Conservation (phyloP, 768 basidiomycete genomes). For the Serpula lacrymans region DNA sequence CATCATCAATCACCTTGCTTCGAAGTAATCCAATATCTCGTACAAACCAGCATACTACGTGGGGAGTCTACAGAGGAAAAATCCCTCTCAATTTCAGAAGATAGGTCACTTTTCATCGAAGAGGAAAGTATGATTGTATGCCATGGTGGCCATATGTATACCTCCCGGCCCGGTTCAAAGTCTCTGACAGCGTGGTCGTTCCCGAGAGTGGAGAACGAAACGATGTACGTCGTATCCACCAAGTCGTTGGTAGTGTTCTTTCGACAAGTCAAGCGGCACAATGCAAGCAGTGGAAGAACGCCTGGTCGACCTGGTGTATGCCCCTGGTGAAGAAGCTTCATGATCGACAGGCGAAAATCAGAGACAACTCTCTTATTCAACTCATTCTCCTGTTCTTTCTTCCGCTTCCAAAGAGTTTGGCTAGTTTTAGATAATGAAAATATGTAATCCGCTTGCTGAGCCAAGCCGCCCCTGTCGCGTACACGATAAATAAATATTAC, state of each 20-base stretch:
- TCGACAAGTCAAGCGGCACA: conserved; percentile 34
- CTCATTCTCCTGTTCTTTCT: conserved; percentile 36
- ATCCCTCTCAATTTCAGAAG: conserved; percentile 13
- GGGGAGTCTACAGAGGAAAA: conserved; percentile 27
- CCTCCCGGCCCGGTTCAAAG: conserved; percentile 37
- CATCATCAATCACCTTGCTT: no score
- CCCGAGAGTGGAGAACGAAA: conserved; percentile 29
- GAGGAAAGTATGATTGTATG: conserved; percentile 31
- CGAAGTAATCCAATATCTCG: no score
- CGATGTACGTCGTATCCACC: conserved; percentile 26
- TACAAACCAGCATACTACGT: conserved; percentile 24
- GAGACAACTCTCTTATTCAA: conserved; percentile 28
- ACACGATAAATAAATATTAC: no score
- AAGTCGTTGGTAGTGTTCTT: conserved; percentile 15
- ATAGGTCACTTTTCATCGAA: conserved; percentile 9
- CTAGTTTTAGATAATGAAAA: conserved; percentile 43
- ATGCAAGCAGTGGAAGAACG: conserved; percentile 36
- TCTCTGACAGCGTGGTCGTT: conserved; percentile 23
- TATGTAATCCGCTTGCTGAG: conserved; percentile 43
- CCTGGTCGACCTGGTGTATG: conserved; percentile 24
- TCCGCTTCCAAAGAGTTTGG: conserved; percentile 51
- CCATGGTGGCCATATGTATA: conserved; percentile 53
- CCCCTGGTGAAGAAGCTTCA: conserved; percentile 37
- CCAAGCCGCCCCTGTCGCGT: conserved; percentile 50
- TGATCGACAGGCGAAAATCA: conserved; percentile 44